Evolutionary conservation across 768 basidiomycete species (phyloP), one percentile per base, ranked within the genome.

Genomic region (Candolleomyces efflorescens): DNA sequence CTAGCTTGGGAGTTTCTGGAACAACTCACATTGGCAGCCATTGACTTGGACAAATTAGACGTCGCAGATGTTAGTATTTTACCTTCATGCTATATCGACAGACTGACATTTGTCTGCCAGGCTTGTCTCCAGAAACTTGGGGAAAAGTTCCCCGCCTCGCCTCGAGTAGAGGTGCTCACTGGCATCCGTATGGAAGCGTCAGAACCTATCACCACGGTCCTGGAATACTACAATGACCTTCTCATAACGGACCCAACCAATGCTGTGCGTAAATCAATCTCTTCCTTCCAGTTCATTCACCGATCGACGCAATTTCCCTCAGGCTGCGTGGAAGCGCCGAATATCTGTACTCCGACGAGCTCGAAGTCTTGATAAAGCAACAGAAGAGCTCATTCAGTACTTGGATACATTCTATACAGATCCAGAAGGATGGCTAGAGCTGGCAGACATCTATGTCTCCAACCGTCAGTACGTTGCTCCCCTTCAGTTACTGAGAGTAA

Each of bases 331-430:
- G 86, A 92, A 93, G 64, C 83, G 94, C n/a, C 82, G 84, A 54
- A 84, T 92, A 61, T 84, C 90, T 0, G 82, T 93, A 11, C 78
- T 89, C 10, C 75, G 87, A 46, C 77, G 83, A 10, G 76, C 73
- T 6, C 85, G 90, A 47, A 81, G 81, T 65, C 70, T 81, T 0
- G 84, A 92, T 52, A 78, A 78, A 50, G 87, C 90, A 0, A 84
- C 89, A 1, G 80, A 85, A 10, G 85, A 93, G 65, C 78, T 96
- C 3, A 82, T 82, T 13, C 75, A 79, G 44, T 86, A 87, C 63
- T 79, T 94, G 18, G 94, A 97, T 64, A 92, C 88, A 0, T 89
- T 93, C 67, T 97, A 96, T 68, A 84, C 85, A 20, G 94, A 97
- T 62, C 76, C 87, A 13, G 92, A 94, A 62, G 92, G 83, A 11